Conservation (phyloP, 768 basidiomycete species). For the Lentinula raphanica region DNA sequence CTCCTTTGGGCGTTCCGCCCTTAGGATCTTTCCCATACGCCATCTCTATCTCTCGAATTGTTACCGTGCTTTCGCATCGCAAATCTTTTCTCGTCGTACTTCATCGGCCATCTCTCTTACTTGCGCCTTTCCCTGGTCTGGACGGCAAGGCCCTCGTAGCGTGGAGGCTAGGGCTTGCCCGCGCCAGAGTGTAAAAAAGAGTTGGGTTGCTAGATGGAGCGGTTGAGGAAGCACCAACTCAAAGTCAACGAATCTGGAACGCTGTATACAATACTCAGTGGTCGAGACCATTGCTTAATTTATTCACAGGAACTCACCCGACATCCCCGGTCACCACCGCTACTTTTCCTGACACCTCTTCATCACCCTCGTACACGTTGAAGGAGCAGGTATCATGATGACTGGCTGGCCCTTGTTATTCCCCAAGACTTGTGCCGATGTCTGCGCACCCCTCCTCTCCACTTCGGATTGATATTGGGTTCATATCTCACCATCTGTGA, state of each 20-base stretch:
- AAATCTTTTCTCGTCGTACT: not conserved
- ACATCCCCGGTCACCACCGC: not conserved
- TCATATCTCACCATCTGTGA: constrained; percentile 1
- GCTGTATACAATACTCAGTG: constrained; percentile 7
- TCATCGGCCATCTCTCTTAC: not conserved
- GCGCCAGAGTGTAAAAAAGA: constrained; percentile 5
- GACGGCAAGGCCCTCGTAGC: not conserved
- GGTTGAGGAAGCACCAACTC: not conserved
- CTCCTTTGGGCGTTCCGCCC: too few species aligned
- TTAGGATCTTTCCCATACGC: not conserved
- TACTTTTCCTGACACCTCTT: not conserved
- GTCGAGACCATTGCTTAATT: constrained; percentile 5
- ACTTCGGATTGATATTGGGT: not conserved
- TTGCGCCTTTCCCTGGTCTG: constrained; percentile 5
- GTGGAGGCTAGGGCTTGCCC: not conserved
- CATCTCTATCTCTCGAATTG: not conserved
- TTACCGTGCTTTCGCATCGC: constrained; percentile 5
- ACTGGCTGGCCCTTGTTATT: not conserved
- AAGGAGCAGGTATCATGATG: not conserved
- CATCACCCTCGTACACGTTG: too few species aligned
- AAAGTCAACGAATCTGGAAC: constrained; percentile 1
- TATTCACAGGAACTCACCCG: not conserved
- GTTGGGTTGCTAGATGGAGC: not conserved
- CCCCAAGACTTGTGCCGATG: not conserved
- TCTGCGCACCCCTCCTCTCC: not conserved